These are phyloP conservation scores for Hypoxylon trugodes DNA, from an alignment of 495 filamentous ascomycete species.

Conservation along the genomic window DNA sequence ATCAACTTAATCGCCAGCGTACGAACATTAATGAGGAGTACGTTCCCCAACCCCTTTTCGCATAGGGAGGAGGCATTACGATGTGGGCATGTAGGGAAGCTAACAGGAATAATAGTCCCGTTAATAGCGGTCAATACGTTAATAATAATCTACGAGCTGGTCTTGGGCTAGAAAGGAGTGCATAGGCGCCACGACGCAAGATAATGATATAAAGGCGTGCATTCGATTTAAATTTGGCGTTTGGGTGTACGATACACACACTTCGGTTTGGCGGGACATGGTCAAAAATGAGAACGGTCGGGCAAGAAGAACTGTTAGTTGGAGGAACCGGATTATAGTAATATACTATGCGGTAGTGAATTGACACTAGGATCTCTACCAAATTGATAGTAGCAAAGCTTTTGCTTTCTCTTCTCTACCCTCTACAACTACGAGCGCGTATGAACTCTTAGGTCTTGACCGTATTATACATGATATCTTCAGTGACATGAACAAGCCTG, in stretches of 20 bases:
- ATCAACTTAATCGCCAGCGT: slow-evolving; percentile 91
- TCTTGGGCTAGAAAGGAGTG: slow-evolving; percentile 70
- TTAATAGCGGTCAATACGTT: slow-evolving; percentile 91
- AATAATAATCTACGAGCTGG: slow-evolving; percentile 87
- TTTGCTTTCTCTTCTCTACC: slow-evolving; percentile 3
- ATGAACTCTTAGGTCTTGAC: slow-evolving; percentile 1
- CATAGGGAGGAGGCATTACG: not conserved
- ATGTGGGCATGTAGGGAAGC: not conserved
- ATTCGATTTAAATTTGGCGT: slow-evolving; percentile 31
- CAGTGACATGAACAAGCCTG: slow-evolving; percentile 14
- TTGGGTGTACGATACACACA: slow-evolving; percentile 28
- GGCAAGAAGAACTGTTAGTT: not conserved
- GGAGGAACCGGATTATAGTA: slow-evolving; percentile 15
- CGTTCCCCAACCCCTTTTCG: slow-evolving; percentile 47
- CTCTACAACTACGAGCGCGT: not conserved
- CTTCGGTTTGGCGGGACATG: slow-evolving; percentile 17
- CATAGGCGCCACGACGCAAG: not conserved
- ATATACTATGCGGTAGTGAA: not conserved
- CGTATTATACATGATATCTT: slow-evolving; percentile 31
- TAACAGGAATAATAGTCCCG: slow-evolving; percentile 70
- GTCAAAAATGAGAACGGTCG: slow-evolving; percentile 8
- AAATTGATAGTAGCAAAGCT: slow-evolving; percentile 10
- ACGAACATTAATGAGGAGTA: slow-evolving; percentile 94
- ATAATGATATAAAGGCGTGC: slow-evolving; percentile 21
- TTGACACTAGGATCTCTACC: not conserved